phyloP scores from a whole-genome alignment of 2,329 filamentous ascomycete genomes.

The Penicillium sp. region DNA sequence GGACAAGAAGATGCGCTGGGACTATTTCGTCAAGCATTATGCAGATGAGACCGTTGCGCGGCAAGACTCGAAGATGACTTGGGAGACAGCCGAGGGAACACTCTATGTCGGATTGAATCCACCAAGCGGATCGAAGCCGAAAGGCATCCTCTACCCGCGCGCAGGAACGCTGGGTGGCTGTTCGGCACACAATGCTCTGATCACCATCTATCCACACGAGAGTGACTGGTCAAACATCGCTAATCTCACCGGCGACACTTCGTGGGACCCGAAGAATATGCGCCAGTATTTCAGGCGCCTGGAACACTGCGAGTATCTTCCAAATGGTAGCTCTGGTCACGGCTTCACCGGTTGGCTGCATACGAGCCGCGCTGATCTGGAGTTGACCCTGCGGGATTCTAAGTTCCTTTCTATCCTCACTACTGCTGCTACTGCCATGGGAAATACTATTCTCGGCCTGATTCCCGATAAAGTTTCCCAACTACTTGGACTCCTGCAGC shows the following conservation, averaged over 20 bases:
- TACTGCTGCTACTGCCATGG: too few species aligned
- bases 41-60: constrained; percentile 22
- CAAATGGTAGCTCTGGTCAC: too few species aligned
- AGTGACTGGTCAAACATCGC: constrained; percentile 59
- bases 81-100: too few species aligned
- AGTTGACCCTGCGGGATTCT: too few species aligned
- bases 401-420: too few species aligned
- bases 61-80: constrained; percentile 18
- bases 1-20: constrained; percentile 31
- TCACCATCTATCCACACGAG: constrained; percentile 52
- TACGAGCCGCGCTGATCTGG: too few species aligned
- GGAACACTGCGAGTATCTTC: constrained; percentile 32
- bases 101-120: too few species aligned
- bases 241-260: constrained; percentile 56
- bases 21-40: constrained; percentile 38
- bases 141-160: constrained; percentile 51
- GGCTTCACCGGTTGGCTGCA: too few species aligned
- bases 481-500: too few species aligned
- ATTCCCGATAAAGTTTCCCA: too few species aligned
- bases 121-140: too few species aligned
- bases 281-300: constrained; percentile 53
- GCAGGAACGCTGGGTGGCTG: constrained; percentile 57
- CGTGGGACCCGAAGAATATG: constrained; percentile 59
- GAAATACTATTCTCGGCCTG: too few species aligned
- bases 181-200: constrained; percentile 59